Percentiles rank a stretch among this genome's conserved stretches.
phyloP scores from a whole-genome alignment of 495 filamentous ascomycete species.

The Hyphodiscus hymeniophilus region DNA sequence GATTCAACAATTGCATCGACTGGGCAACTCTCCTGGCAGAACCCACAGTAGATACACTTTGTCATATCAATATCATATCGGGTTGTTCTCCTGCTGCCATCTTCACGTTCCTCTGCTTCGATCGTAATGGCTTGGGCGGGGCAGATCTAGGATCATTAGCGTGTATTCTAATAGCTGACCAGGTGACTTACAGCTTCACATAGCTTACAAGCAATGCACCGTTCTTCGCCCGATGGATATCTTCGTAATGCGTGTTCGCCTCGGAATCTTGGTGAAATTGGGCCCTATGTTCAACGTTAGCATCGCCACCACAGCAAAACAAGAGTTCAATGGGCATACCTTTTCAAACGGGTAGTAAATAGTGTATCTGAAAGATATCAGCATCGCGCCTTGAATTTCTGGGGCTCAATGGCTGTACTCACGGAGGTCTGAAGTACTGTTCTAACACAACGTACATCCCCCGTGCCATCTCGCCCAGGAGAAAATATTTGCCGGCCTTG shows the following conservation, averaged over 20 bases:
- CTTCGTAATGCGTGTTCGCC: slow-evolving; percentile 93
- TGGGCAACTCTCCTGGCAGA: slow-evolving; percentile 98
- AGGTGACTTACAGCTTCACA: slow-evolving; percentile 68
- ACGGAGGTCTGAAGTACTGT: slow-evolving; percentile 97
- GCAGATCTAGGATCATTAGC: slow-evolving; percentile 52
- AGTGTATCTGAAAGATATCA: slow-evolving; percentile 60
- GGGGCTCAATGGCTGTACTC: slow-evolving; percentile 37
- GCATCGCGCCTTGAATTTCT: not conserved
- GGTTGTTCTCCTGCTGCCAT: slow-evolving; percentile 88
- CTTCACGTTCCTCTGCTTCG: slow-evolving; percentile 94
- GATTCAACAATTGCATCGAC: slow-evolving; percentile 97
- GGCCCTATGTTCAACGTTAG: slow-evolving; percentile 47
- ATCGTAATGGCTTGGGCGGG: slow-evolving; percentile 96
- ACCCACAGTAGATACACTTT: slow-evolving; percentile 99
- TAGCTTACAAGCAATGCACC: slow-evolving; percentile 98
- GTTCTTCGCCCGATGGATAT: slow-evolving; percentile 95
- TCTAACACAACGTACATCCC: slow-evolving; percentile 98
- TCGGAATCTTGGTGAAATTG: slow-evolving; percentile 94
- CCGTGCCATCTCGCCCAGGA: slow-evolving; percentile 87
- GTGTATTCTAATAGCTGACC: not conserved
- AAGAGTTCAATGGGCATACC: slow-evolving; percentile 29
- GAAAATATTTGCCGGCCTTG: slow-evolving; percentile 84
- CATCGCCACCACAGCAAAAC: not conserved
- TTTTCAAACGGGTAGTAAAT: slow-evolving; percentile 99
- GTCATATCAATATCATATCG: slow-evolving; percentile 99